These are phyloP conservation scores for Linum usitatissimum DNA, from an alignment of 345 rosid species.

Conservation along the genomic window DNA sequence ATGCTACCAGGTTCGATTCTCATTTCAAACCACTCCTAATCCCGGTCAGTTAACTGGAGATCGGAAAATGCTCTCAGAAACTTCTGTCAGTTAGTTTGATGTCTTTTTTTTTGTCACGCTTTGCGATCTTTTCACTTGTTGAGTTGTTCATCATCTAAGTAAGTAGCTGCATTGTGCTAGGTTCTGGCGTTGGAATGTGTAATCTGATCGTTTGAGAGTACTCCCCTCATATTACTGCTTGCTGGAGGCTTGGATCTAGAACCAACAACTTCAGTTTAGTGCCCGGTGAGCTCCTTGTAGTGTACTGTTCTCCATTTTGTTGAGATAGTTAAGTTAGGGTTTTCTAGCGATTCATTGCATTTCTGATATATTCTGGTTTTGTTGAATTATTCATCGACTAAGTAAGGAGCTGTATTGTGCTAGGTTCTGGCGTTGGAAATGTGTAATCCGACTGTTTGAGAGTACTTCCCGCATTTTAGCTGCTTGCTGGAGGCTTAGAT, in stretches of 20 bases:
- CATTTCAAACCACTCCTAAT: neutral
- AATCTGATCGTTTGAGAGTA: neutral
- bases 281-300: neutral
- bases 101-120: neutral
- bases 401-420: neutral
- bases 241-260: neutral
- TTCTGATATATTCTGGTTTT: too few species aligned
- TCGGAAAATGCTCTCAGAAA: neutral
- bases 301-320: neutral
- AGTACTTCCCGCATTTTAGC: neutral
- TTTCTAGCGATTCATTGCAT: neutral
- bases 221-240: neutral
- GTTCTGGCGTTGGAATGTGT: neutral
- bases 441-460: neutral
- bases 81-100: neutral
- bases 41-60: neutral
- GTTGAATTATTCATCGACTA: neutral
- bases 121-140: too few species aligned
- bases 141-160: neutral
- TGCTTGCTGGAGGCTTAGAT: neutral
- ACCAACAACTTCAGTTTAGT: neutral
- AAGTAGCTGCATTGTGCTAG: neutral
- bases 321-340: neutral
- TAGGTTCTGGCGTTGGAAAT: neutral
- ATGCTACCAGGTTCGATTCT: neutral